Percentiles rank a stretch among this genome's conserved stretches.
These are phyloP conservation scores for Zygosaccharomyces kombuchaensis DNA, from an alignment of 805 yeast species.

Conservation along the genomic window DNA sequence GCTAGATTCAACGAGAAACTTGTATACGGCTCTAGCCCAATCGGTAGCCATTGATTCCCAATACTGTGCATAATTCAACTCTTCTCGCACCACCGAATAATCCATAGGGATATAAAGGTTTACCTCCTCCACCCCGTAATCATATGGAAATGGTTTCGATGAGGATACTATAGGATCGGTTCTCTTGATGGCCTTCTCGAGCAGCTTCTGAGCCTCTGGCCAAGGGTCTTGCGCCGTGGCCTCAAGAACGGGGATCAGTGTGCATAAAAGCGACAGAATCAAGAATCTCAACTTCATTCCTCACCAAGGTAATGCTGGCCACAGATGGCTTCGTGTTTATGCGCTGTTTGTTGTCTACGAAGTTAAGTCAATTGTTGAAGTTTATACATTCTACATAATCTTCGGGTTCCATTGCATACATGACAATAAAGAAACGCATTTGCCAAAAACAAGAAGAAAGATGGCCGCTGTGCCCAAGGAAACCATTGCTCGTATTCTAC, in stretches of 20 bases:
- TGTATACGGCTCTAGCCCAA: conserved; percentile 17
- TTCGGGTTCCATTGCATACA: neutral
- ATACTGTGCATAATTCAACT: conserved; percentile 13
- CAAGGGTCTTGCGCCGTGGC: conserved; percentile 19
- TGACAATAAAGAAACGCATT: neutral
- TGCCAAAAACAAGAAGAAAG: conserved; percentile 1
- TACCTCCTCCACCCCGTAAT: conserved; percentile 2
- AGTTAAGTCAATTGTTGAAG: neutral
- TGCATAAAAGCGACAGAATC: neutral
- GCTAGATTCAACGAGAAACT: conserved; percentile 24
- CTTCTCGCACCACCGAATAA: conserved; percentile 21
- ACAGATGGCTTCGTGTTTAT: neutral
- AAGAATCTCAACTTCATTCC: neutral
- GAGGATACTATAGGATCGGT: conserved; percentile 14
- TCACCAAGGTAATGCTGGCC: neutral
- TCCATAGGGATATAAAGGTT: conserved; percentile 25
- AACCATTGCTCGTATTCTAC: conserved; percentile 25
- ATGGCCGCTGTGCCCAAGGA: conserved; percentile 16
- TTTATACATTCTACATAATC: neutral
- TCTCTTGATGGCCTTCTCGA: conserved; percentile 14
- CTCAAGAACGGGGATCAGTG: conserved; percentile 1
- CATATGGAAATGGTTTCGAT: neutral
- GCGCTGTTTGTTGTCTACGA: neutral
- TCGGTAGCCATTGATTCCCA: conserved; percentile 16
- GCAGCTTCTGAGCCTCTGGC: conserved; percentile 17